These are phyloP conservation scores for Aspergillus persii DNA, from an alignment of 2,329 filamentous ascomycete genomes.

Conservation along the genomic window DNA sequence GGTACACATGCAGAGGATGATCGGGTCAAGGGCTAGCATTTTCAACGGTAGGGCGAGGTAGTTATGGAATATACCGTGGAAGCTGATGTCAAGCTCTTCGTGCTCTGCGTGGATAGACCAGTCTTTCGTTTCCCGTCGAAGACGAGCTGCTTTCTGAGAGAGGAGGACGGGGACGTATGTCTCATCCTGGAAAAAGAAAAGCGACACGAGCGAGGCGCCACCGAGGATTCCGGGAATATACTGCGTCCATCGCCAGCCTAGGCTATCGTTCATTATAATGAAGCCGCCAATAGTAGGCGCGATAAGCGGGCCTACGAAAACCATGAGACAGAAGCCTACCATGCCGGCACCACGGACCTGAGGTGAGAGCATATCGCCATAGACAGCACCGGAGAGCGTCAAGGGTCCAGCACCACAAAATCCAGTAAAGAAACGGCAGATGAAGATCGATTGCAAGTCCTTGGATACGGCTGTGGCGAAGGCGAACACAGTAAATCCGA, in stretches of 20 bases:
- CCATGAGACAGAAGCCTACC: slow-evolving; percentile 51
- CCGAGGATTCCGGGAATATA: slow-evolving; percentile 53
- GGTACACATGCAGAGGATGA: slow-evolving; percentile 34
- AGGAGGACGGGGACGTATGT: slow-evolving; percentile 54
- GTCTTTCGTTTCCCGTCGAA: slow-evolving; percentile 52
- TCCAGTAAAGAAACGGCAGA: background rate
- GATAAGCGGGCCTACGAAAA: slow-evolving; percentile 51
- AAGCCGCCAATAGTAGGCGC: slow-evolving; percentile 56
- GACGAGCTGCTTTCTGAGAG: slow-evolving; percentile 49
- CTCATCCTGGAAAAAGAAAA: slow-evolving; percentile 47
- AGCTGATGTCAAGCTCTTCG: slow-evolving; percentile 50
- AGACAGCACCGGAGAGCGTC: slow-evolving; percentile 42
- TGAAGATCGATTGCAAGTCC: background rate
- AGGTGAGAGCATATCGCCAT: slow-evolving; percentile 57
- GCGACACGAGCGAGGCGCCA: slow-evolving; percentile 37
- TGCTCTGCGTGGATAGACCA: slow-evolving; percentile 56
- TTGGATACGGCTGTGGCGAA: background rate
- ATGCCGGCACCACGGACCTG: slow-evolving; percentile 42
- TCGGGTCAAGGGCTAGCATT: slow-evolving; percentile 37
- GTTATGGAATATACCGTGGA: slow-evolving; percentile 44
- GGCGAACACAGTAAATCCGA: background rate
- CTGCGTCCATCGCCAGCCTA: slow-evolving; percentile 52
- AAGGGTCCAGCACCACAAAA: background rate
- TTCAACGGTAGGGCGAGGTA: slow-evolving; percentile 45
- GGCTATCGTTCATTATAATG: slow-evolving; percentile 44